phyloP scores from a whole-genome alignment of 495 filamentous ascomycete genomes.

The Cairneyella variabilis region DNA sequence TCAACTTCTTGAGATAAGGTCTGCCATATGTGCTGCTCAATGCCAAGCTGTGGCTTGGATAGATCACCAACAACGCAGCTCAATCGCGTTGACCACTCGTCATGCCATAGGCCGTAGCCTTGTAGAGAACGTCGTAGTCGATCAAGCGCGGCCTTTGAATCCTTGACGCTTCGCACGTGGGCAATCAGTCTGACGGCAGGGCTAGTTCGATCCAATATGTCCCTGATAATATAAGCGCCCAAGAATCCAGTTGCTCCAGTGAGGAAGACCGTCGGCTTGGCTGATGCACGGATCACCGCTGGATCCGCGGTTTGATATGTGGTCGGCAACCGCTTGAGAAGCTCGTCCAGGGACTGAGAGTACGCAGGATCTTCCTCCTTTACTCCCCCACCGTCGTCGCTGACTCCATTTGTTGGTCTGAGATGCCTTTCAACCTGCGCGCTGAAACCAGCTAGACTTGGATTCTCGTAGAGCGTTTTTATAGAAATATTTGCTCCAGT shows the following conservation, averaged over 20 bases:
- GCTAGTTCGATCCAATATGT: conserved; percentile 58
- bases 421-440: conserved; percentile 63
- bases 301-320: conserved; percentile 32
- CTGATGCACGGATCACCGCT: conserved; percentile 30
- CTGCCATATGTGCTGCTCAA: conserved; percentile 60
- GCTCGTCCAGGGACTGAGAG: conserved; percentile 53
- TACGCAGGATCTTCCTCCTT: conserved; percentile 65
- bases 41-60: conserved; percentile 64
- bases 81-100: conserved; percentile 61
- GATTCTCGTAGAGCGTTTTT: conserved; percentile 69
- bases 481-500: conserved; percentile 67
- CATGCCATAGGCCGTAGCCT: conserved; percentile 79
- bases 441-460: conserved; percentile 69
- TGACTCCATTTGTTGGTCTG: conserved; percentile 27
- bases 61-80: conserved; percentile 70
- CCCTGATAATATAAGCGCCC: conserved; percentile 74
- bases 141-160: conserved; percentile 42
- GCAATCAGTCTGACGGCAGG: conserved; percentile 65
- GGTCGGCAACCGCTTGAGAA: conserved; percentile 45
- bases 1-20: conserved; percentile 62
- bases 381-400: conserved; percentile 33
- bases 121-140: conserved; percentile 51
- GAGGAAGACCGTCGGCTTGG: conserved; percentile 59
- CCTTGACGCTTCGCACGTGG: conserved; percentile 69
- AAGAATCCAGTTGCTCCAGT: conserved; percentile 93